phyloP scores from a whole-genome alignment of 2,329 filamentous ascomycete species.

The Fusarium paranaense region DNA sequence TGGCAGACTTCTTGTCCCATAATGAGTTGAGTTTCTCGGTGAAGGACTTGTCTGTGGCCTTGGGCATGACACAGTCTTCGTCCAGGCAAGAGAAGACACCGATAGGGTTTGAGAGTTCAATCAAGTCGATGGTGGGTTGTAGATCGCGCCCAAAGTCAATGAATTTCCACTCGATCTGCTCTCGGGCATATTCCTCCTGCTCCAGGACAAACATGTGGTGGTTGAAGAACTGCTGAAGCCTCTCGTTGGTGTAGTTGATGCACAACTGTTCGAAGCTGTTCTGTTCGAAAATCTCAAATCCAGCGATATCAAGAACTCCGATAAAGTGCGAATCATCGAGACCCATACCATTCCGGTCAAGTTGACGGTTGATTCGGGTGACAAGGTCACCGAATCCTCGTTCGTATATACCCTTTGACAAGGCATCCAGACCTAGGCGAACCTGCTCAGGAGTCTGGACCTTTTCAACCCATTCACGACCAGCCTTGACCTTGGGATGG shows the following conservation, averaged over 20 bases:
- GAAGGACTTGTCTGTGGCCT: conserved; percentile 95
- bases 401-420: conserved; percentile 98
- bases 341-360: conserved; percentile 86
- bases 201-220: conserved; percentile 99
- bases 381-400: conserved; percentile 95
- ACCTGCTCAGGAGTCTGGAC: conserved; percentile 98
- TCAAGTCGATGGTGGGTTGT: conserved; percentile 97
- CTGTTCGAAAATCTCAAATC: conserved; percentile 97
- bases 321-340: conserved; percentile 95
- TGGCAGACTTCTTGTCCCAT: conserved; percentile 95
- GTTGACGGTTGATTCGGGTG: conserved; percentile 87
- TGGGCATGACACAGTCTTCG: conserved; percentile 98
- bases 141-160: conserved; percentile 98
- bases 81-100: conserved; percentile 99
- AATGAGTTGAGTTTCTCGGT: conserved; percentile 97
- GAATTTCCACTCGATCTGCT: conserved; percentile 99
- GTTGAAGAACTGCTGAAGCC: conserved; percentile 99
- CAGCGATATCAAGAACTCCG: conserved; percentile 97
- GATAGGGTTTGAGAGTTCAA: conserved; percentile 95
- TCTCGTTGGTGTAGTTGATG: conserved; percentile 99
- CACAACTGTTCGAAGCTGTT: conserved; percentile 99
- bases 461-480: conserved; percentile 98
- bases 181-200: conserved; percentile 96
- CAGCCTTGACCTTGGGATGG: conserved; percentile 94
- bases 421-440: conserved; percentile 86